Base-by-base conservation (phyloP, 2,329 filamentous ascomycete species). In the Cordyceps farinosa region DNA sequence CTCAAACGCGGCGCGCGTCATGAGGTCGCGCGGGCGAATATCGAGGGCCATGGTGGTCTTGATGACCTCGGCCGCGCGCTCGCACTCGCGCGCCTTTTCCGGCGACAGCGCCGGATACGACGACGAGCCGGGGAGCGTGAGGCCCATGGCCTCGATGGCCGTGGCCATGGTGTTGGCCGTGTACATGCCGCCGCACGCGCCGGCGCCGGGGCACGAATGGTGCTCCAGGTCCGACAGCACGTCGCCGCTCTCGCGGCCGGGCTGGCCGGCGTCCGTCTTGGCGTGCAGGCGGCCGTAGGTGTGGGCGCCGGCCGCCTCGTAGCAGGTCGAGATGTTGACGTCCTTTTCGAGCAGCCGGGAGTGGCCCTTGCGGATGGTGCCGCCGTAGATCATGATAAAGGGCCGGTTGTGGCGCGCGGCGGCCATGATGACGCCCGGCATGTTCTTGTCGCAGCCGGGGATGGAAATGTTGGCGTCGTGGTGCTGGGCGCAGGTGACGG, bases 391-490 rank as follows among this genome's bases (percentile, higher is more conserved):
- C 92, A 97, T 97, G 73, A 97, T 81, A 54, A 92, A 95, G 4
- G 94, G 94, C 10, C 94, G 85, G 77, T 97, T 97, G 77, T 96
- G 91, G 63, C 94, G 86, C 15, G 91, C 91, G 72, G 95, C 92
- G 0, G 90, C 92, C 88, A 97, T 97, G 66, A 95, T 82, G 17
- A 91, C 89, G 67, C 93, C 93, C 0, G 93, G 93, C 94, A 97
- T 97, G 76, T 97, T 97, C 84, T 97, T 97, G 79, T 97, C 93
- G 75, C 93, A 97, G 11, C 93, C 93, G 0, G 94, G 92, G 69
- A 97, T 94, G 36, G 91, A 88, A 74, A 97, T 93, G 75, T 93
- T 96, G 64, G 92, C 94, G 74, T 97, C 94, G 76, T 97, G 92
- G 69, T 90, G 90, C 74, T 97, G 93, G 5, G 91, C 94, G 74